Percentiles rank a stretch among this genome's conserved stretches.
Evolutionary conservation across 2,329 filamentous ascomycete genomes (phyloP).

Genomic region (Phaeomoniella chlamydospora): DNA sequence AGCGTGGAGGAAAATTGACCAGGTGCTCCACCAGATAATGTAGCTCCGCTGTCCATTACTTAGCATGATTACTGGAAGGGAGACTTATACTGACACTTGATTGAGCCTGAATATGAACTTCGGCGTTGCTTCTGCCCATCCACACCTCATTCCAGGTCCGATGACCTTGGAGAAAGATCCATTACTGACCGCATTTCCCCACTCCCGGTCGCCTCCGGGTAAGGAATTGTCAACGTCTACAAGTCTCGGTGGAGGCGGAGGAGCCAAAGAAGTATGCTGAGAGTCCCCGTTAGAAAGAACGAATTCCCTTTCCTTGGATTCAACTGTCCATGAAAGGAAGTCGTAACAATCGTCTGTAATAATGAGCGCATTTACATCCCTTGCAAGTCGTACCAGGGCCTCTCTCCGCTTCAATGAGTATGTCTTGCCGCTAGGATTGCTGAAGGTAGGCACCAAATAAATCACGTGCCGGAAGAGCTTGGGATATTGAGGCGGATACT

Average conservation of each 20-base stretch:
- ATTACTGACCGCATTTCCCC: slow-evolving; percentile 63
- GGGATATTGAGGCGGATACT: slow-evolving; percentile 35
- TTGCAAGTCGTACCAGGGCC: slow-evolving; percentile 12
- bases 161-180: slow-evolving; percentile 68
- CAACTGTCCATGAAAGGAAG: slow-evolving; percentile 29
- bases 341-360: slow-evolving; percentile 4
- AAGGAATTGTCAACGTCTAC: slow-evolving; percentile 4
- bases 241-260: slow-evolving; percentile 6
- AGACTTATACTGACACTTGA: slow-evolving; percentile 4
- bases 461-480: slow-evolving; percentile 67
- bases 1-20: slow-evolving; percentile 43
- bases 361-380: slow-evolving; percentile 2
- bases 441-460: slow-evolving; percentile 66
- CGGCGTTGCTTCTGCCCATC: slow-evolving; percentile 55
- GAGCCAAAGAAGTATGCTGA: slow-evolving; percentile 70
- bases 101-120: slow-evolving; percentile 3
- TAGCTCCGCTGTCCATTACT: slow-evolving; percentile 32
- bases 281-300: slow-evolving; percentile 17
- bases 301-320: slow-evolving; percentile 23
- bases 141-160: slow-evolving; percentile 59
- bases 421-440: slow-evolving; percentile 65
- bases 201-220: slow-evolving; percentile 34
- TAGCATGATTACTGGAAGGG: not conserved
- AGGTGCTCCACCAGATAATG: slow-evolving; percentile 42
- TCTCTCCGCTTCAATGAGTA: slow-evolving; percentile 52